Conservation (phyloP, 1,284 basidiomycete genomes). For the Boletus albobrunnescens region DNA sequence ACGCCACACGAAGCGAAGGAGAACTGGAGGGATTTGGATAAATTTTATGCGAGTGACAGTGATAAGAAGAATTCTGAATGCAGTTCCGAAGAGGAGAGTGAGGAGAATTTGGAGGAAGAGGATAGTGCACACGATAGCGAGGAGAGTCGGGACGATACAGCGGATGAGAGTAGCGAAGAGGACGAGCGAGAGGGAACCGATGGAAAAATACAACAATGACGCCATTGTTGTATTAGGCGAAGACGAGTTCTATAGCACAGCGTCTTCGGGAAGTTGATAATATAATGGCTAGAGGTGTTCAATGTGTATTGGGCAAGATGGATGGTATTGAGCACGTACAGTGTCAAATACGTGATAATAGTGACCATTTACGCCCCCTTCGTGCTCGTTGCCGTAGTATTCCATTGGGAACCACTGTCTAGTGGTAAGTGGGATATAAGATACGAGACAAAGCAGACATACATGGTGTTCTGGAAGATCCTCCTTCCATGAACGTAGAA, state of each 20-base stretch:
- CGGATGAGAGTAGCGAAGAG: constrained; percentile 24
- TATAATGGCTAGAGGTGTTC: constrained; percentile 53
- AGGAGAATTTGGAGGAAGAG: constrained; percentile 32
- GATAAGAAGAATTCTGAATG: constrained; percentile 25
- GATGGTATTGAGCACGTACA: constrained; percentile 37
- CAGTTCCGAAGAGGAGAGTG: constrained; percentile 23
- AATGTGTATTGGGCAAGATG: neutral
- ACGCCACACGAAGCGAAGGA: constrained; percentile 45
- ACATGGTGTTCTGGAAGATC: constrained; percentile 62
- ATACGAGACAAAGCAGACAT: constrained; percentile 23
- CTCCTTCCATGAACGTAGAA: constrained; percentile 65
- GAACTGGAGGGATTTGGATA: constrained; percentile 59
- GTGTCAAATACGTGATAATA: constrained; percentile 74
- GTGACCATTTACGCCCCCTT: constrained; percentile 64
- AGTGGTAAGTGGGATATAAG: neutral
- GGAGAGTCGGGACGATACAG: constrained; percentile 30
- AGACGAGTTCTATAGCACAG: constrained; percentile 38
- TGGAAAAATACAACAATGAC: constrained; percentile 12
- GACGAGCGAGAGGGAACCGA: constrained; percentile 9
- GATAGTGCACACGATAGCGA: constrained; percentile 36
- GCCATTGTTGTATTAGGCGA: constrained; percentile 13
- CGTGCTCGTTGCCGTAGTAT: constrained; percentile 53
- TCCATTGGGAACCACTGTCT: constrained; percentile 71
- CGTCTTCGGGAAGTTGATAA: constrained; percentile 56
- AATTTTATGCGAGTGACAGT: constrained; percentile 55